Percentiles rank a stretch among this genome's conserved stretches.
phyloP scores from a whole-genome alignment of 306 rosid species.

The Sphenostylis stenocarpa region DNA sequence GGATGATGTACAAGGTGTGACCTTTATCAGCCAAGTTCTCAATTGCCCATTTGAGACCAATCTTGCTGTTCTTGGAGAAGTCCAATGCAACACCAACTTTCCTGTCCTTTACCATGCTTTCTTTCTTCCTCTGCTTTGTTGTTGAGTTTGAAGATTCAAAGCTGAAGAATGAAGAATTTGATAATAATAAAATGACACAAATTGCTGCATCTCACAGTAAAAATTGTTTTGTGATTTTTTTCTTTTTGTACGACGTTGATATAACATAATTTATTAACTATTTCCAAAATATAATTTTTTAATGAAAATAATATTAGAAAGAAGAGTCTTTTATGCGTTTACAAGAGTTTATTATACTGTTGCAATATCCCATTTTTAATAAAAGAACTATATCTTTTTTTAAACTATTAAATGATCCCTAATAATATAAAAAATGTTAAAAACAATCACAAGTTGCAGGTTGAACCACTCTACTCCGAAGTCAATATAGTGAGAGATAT shows the following conservation, averaged over 20 bases:
- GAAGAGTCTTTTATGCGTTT: background rate
- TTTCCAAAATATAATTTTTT: too few species aligned
- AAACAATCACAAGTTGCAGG: background rate
- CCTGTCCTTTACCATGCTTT: conserved; percentile 71
- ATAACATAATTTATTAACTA: too few species aligned
- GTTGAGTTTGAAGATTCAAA: background rate
- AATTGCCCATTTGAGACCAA: conserved; percentile 84
- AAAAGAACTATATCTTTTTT: background rate
- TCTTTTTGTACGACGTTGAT: too few species aligned
- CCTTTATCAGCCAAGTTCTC: conserved; percentile 79
- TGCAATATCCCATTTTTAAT: background rate
- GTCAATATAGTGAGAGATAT: background rate
- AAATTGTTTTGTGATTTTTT: too few species aligned
- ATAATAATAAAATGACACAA: too few species aligned
- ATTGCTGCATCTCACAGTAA: too few species aligned
- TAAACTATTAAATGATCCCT: background rate
- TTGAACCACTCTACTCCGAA: background rate
- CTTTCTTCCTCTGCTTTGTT: background rate
- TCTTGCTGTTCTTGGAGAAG: conserved; percentile 79
- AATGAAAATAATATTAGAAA: background rate
- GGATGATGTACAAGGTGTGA: conserved; percentile 69
- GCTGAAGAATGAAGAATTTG: background rate
- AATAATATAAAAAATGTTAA: background rate
- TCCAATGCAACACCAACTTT: conserved; percentile 82
- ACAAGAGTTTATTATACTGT: background rate